phyloP scores from a whole-genome alignment of 371 early-diverging fungal species.

The Furculomyces boomerangus region DNA sequence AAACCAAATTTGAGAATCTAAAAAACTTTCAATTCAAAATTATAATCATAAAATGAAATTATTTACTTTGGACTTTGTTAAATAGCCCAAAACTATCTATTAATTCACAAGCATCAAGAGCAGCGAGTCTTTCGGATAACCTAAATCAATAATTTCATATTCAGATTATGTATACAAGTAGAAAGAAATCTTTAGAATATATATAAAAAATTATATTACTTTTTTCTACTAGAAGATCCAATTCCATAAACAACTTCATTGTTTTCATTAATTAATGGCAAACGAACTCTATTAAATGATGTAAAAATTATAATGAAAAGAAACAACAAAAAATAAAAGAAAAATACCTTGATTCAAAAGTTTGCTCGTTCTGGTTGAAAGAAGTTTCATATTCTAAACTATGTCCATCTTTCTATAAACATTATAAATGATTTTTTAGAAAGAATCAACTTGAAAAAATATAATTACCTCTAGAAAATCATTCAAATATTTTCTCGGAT shows the following conservation, averaged over 20 bases:
- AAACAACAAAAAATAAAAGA: neutral
- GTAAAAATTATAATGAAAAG: neutral
- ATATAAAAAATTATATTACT: neutral
- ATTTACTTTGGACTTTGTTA: neutral
- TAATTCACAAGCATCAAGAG: constrained; percentile 12
- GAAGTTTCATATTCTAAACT: constrained; percentile 3
- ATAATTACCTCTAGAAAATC: constrained; percentile 5
- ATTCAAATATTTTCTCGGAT: constrained; percentile 8
- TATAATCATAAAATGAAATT: neutral
- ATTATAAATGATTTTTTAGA: neutral
- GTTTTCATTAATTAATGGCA: constrained; percentile 10
- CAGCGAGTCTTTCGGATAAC: constrained; percentile 11
- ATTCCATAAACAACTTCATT: constrained; percentile 7
- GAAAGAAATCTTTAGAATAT: neutral
- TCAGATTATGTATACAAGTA: neutral
- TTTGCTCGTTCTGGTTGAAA: neutral
- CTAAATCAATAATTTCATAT: neutral
- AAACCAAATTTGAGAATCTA: neutral
- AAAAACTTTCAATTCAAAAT: neutral
- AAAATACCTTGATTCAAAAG: neutral
- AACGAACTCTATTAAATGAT: neutral
- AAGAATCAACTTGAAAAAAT: neutral
- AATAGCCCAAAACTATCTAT: constrained; percentile 11
- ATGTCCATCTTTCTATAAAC: constrained; percentile 1
- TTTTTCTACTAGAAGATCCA: neutral